phyloP scores from a whole-genome alignment of 768 basidiomycete genomes.

The Pleurotus platypus region DNA sequence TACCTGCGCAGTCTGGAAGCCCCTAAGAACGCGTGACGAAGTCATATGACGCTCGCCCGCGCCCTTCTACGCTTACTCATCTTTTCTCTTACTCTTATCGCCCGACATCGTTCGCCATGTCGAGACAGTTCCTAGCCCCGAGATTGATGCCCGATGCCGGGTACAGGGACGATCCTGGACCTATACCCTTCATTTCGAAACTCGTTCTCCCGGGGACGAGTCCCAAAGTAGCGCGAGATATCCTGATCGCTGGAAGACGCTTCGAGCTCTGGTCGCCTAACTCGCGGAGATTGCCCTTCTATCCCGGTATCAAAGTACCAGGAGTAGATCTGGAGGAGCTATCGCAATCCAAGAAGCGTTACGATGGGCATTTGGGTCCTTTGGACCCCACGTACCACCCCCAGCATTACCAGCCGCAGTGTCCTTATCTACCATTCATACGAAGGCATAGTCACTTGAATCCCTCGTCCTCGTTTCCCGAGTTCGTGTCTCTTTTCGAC shows the following conservation, averaged over 20 bases:
- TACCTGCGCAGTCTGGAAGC: neutral
- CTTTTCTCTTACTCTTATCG: neutral
- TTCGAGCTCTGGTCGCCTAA: constrained; percentile 1
- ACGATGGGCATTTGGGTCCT: neutral
- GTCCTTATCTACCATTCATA: neutral
- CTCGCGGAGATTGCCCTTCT: neutral
- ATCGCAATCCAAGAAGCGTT: neutral
- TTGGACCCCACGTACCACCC: neutral
- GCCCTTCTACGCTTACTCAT: neutral
- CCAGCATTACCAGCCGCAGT: neutral
- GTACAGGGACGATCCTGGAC: neutral
- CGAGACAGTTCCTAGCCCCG: neutral
- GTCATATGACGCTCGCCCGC: neutral
- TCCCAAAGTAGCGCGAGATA: neutral
- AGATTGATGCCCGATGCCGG: neutral
- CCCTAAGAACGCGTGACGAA: neutral
- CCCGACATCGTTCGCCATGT: neutral
- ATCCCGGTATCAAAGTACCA: neutral
- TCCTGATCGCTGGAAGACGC: neutral
- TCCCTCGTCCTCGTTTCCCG: no score
- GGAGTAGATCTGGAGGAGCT: neutral
- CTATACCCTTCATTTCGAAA: neutral
- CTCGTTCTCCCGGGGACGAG: neutral
- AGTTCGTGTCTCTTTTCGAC: no score
- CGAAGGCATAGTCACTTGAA: no score